Conservation (phyloP, 176 grass and related monocot species). For the Oryza punctata region DNA sequence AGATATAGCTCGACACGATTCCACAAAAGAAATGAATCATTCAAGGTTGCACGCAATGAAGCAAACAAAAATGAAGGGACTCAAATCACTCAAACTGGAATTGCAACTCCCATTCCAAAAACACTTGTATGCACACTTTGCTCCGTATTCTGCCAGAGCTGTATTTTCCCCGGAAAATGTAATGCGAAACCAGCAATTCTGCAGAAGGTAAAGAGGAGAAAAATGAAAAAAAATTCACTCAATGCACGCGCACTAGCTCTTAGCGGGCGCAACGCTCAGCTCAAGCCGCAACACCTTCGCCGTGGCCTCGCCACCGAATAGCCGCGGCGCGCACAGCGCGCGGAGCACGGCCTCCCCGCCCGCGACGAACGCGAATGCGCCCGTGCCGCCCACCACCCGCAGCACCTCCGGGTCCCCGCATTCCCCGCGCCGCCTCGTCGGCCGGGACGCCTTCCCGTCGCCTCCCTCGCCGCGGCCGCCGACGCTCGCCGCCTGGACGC, state of each 20-base stretch:
- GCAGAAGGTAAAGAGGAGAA: background rate
- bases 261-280: slow-evolving; percentile 23
- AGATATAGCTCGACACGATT: too few species aligned
- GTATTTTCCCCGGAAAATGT: background rate
- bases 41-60: too few species aligned
- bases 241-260: background rate
- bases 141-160: background rate
- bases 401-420: slow-evolving; percentile 36
- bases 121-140: background rate
- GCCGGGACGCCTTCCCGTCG: background rate
- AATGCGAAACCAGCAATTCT: background rate
- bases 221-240: background rate
- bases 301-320: background rate
- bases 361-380: slow-evolving; percentile 66
- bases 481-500: slow-evolving; percentile 42
- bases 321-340: background rate
- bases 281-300: slow-evolving; percentile 29
- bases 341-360: slow-evolving; percentile 44
- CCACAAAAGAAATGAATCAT: too few species aligned
- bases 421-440: background rate
- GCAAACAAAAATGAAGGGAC: background rate
- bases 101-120: background rate
- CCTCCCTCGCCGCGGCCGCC: too few species aligned
- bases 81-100: background rate
- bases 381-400: slow-evolving; percentile 71